A percentile compares a stretch with the other conserved stretches of the same genome.
phyloP scores from a whole-genome alignment of 1,284 basidiomycete genomes.

The Tilletia indica region DNA sequence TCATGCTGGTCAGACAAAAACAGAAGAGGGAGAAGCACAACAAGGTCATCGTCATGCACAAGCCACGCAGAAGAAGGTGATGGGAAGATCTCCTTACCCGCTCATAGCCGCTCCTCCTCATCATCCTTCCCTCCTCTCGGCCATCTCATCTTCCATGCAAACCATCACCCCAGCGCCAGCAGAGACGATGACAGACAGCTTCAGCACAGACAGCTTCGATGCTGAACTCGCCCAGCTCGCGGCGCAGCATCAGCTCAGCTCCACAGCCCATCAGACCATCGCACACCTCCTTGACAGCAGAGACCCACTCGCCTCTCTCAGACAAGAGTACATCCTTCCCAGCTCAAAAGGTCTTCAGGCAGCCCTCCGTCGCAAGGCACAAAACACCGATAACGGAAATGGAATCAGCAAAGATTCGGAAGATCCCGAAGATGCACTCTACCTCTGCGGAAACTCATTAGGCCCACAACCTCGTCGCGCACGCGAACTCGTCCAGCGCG shows the following conservation, averaged over 20 bases:
- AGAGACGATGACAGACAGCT: neutral
- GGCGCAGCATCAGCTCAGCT: neutral
- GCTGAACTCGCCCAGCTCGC: neutral
- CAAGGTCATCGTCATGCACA: too few species aligned
- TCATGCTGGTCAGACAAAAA: too few species aligned
- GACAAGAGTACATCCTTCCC: slow-evolving; percentile 20
- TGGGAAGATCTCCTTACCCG: too few species aligned
- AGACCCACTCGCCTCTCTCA: slow-evolving; percentile 17
- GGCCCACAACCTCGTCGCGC: slow-evolving; percentile 77
- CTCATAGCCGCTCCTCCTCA: too few species aligned
- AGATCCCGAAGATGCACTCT: slow-evolving; percentile 60
- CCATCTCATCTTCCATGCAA: too few species aligned
- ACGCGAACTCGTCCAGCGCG: slow-evolving; percentile 72
- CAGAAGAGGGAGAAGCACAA: too few species aligned
- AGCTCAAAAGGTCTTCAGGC: neutral
- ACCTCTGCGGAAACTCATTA: slow-evolving; percentile 94
- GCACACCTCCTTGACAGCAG: slow-evolving; percentile 13
- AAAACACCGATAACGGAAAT: too few species aligned
- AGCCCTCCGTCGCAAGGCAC: neutral
- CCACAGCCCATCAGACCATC: neutral
- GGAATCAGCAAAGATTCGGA: too few species aligned
- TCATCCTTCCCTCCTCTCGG: too few species aligned
- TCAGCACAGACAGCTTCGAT: slow-evolving; percentile 9
- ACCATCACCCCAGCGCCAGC: neutral
- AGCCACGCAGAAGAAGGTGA: too few species aligned